A percentile compares a stretch with the other conserved stretches of the same genome.
These are phyloP conservation scores for Fremontodendron californicum DNA, from an alignment of 345 rosid genomes.

Conservation along the genomic window DNA sequence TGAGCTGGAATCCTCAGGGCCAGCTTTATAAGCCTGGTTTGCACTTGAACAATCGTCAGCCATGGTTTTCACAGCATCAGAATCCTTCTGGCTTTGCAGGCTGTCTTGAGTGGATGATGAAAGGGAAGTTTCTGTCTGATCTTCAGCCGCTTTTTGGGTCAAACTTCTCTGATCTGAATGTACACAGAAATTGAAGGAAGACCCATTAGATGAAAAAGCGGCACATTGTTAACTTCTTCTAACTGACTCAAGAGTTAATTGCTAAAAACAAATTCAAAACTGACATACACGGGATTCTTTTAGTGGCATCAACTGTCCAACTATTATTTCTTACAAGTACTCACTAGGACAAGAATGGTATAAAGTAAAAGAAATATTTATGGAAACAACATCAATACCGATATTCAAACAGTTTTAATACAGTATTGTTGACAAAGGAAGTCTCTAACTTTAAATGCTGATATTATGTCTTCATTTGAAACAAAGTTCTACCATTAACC, in stretches of 20 bases:
- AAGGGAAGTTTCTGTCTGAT: constrained; percentile 42
- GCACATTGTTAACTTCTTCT: neutral
- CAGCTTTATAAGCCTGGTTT: constrained; percentile 50
- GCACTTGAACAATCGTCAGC: constrained; percentile 54
- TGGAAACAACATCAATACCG: neutral
- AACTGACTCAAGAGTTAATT: constrained; percentile 1
- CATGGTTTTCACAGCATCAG: constrained; percentile 37
- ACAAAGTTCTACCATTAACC: neutral
- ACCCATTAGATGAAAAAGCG: neutral
- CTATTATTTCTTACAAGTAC: constrained; percentile 1
- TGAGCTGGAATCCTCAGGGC: constrained; percentile 41
- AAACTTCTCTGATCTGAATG: constrained; percentile 50
- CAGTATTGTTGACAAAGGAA: neutral
- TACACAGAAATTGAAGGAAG: neutral
- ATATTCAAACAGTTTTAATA: neutral
- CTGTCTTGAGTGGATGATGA: constrained; percentile 57
- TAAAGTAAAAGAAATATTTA: neutral
- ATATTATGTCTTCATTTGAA: neutral
- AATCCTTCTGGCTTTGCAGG: constrained; percentile 43
- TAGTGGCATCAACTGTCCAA: neutral
- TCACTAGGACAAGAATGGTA: neutral
- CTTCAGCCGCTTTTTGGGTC: constrained; percentile 42
- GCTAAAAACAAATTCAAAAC: neutral
- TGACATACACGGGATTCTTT: neutral
- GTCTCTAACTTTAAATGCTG: neutral